Percentiles rank a stretch among this genome's conserved stretches.
These are phyloP conservation scores for Saccharomycopsis guyanensis DNA, from an alignment of 805 yeast species.

Conservation along the genomic window DNA sequence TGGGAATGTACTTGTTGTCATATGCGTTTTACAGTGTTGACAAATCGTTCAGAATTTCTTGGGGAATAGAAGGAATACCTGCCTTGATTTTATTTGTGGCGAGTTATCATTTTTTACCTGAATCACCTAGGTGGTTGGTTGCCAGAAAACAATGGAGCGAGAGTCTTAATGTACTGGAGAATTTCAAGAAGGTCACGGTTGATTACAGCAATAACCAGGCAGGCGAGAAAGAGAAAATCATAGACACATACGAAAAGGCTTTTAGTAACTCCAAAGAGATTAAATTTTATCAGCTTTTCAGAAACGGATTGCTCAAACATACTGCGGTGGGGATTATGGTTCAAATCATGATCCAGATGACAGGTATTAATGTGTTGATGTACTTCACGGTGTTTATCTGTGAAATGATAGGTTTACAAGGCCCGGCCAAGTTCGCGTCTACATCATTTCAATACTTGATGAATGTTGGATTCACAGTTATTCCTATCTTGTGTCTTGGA, in stretches of 20 bases:
- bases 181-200: conserved; percentile 21
- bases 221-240: conserved; percentile 22
- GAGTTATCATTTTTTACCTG: conserved; percentile 20
- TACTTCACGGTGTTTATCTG: conserved; percentile 40
- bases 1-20: conserved; percentile 45
- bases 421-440: conserved; percentile 27
- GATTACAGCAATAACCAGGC: conserved; percentile 1
- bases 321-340: conserved; percentile 32
- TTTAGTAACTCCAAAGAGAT: conserved; percentile 3
- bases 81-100: conserved; percentile 35
- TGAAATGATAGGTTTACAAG: conserved; percentile 38
- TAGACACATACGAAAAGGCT: conserved; percentile 24
- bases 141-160: conserved; percentile 35
- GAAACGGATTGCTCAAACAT: conserved; percentile 28
- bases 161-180: conserved; percentile 28
- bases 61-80: conserved; percentile 55
- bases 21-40: conserved; percentile 37
- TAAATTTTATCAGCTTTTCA: conserved; percentile 8
- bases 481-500: conserved; percentile 39
- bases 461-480: conserved; percentile 33
- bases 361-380: conserved; percentile 37
- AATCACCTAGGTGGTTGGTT: conserved; percentile 27
- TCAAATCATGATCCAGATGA: conserved; percentile 38
- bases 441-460: conserved; percentile 36
- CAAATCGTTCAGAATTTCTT: conserved; percentile 52